phyloP scores from a whole-genome alignment of 306 rosid genomes.

The Delonix regia region DNA sequence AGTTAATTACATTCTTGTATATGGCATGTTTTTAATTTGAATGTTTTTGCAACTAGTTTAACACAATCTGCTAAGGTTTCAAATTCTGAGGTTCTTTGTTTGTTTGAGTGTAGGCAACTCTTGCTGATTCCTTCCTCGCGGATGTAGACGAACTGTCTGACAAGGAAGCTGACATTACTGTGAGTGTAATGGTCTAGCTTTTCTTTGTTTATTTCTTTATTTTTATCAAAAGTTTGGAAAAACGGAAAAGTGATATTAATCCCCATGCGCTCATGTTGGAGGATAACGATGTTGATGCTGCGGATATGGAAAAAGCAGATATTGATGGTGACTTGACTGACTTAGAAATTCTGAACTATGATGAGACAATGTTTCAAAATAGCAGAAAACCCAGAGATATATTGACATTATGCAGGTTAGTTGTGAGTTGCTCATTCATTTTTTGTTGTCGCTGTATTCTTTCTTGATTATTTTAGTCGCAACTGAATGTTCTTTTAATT shows the following conservation, averaged over 20 bases:
- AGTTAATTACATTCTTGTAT: too few species aligned
- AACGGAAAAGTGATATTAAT: not conserved
- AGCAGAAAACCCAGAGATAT: constrained; percentile 82
- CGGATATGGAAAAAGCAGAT: constrained; percentile 88
- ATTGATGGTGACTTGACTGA: constrained; percentile 85
- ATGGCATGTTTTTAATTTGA: not conserved
- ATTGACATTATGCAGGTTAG: constrained; percentile 76
- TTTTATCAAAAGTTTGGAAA: not conserved
- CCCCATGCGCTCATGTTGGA: constrained; percentile 41
- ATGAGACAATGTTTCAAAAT: constrained; percentile 93
- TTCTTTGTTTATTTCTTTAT: not conserved
- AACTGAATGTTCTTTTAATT: constrained; percentile 33
- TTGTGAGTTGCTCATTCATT: not conserved
- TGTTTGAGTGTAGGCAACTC: constrained; percentile 68
- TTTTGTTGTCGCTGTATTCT: not conserved
- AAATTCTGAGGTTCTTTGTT: not conserved
- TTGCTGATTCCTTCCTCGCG: constrained; percentile 90
- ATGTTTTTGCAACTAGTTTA: not conserved
- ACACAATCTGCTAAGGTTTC: not conserved
- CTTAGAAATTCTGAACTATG: constrained; percentile 80
- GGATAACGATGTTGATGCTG: constrained; percentile 62
- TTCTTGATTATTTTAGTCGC: not conserved
- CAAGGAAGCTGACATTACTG: constrained; percentile 71
- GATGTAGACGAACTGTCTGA: constrained; percentile 94
- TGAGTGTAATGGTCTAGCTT: constrained; percentile 35